These are phyloP conservation scores for Dactylellina leptospora DNA, from an alignment of 2,329 filamentous ascomycete genomes.

Conservation along the genomic window DNA sequence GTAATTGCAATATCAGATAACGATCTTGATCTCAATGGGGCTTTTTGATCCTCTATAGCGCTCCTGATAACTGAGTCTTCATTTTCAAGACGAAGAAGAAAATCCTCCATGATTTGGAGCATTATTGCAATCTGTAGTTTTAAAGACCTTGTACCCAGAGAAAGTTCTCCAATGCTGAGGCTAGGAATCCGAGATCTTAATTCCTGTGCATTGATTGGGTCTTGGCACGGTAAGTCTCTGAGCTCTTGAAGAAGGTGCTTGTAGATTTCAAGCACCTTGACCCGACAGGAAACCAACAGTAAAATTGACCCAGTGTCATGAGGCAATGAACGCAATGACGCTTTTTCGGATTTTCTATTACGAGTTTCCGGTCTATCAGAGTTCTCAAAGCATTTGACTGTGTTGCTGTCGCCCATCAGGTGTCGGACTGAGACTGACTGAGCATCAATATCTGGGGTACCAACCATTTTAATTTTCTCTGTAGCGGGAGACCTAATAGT, in stretches of 20 bases:
- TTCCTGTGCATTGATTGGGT: background rate
- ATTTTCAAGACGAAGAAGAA: background rate
- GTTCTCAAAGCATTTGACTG: background rate
- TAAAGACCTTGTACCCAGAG: background rate
- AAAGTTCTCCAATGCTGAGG: constrained; percentile 3
- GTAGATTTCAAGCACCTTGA: background rate
- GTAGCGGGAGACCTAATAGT: background rate
- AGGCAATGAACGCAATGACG: background rate
- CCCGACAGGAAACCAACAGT: background rate
- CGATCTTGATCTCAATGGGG: too few relatives aligned
- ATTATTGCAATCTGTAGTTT: background rate
- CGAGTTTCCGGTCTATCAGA: background rate
- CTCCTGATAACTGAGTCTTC: too few relatives aligned
- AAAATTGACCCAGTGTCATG: background rate
- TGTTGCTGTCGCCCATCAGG: too few relatives aligned
- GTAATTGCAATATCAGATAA: too few relatives aligned
- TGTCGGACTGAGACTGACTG: background rate
- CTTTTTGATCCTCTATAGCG: too few relatives aligned
- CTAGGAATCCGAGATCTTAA: background rate
- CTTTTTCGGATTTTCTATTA: background rate
- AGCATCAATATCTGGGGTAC: background rate
- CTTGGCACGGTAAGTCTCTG: background rate
- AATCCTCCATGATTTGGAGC: constrained; percentile 4
- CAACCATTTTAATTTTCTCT: background rate
- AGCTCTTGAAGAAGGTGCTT: background rate